Conservation (phyloP, 1,284 basidiomycete species). For the Apiotrichum montevideense region DNA sequence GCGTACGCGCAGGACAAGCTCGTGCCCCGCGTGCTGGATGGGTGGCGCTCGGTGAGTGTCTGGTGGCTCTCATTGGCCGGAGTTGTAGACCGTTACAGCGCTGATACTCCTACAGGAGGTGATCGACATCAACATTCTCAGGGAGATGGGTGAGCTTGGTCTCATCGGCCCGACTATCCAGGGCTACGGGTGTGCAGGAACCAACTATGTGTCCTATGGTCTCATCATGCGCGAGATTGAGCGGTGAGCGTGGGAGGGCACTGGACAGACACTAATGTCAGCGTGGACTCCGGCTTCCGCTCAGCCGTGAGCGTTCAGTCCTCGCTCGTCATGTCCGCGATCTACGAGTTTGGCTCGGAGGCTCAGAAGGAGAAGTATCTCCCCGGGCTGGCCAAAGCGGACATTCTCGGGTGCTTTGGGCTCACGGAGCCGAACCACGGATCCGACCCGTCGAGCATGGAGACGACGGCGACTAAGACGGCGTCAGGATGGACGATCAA, state of each 20-base stretch:
- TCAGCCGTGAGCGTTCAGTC: slow-evolving; percentile 95
- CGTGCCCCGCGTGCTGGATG: slow-evolving; percentile 74
- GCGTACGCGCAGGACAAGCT: slow-evolving; percentile 81
- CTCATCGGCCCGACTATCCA: slow-evolving; percentile 85
- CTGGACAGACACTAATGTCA: slow-evolving; percentile 31
- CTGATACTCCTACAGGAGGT: slow-evolving; percentile 50
- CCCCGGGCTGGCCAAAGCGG: slow-evolving; percentile 47
- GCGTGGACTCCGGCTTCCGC: slow-evolving; percentile 92
- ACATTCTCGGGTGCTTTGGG: slow-evolving; percentile 76
- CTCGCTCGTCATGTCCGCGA: slow-evolving; percentile 96
- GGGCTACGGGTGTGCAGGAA: slow-evolving; percentile 94
- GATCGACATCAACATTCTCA: slow-evolving; percentile 70
- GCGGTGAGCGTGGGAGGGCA: slow-evolving; percentile 50
- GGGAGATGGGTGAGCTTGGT: slow-evolving; percentile 89
- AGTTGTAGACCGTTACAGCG: background rate
- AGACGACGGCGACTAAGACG: slow-evolving; percentile 79
- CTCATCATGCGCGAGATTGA: slow-evolving; percentile 91
- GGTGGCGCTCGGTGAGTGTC: slow-evolving; percentile 73
- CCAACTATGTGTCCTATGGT: slow-evolving; percentile 84
- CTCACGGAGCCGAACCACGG: slow-evolving; percentile 96
- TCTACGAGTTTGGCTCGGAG: slow-evolving; percentile 80
- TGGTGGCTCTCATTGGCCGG: no score
- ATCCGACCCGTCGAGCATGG: slow-evolving; percentile 89
- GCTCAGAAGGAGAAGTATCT: slow-evolving; percentile 88
- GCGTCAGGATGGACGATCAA: slow-evolving; percentile 77